Evolutionary conservation across 2,329 filamentous ascomycete genomes (phyloP).

Genomic region (Verticillium nonalfalfae): DNA sequence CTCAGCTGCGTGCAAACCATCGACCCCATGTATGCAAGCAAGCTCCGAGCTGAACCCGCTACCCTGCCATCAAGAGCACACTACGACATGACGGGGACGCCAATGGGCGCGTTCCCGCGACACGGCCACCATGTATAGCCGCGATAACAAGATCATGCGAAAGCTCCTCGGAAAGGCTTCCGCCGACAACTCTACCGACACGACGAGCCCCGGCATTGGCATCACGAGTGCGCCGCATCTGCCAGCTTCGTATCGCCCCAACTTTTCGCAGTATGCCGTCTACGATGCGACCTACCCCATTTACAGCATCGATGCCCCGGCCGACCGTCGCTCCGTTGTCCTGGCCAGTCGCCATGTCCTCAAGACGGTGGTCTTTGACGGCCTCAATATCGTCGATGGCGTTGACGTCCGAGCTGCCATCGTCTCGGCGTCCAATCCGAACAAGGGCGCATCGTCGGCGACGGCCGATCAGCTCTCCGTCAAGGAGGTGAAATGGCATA

Average conservation of each 20-base stretch:
- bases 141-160: constrained; percentile 51
- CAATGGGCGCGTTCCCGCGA: constrained; percentile 25
- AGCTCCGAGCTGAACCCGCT: no score
- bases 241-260: constrained; percentile 39
- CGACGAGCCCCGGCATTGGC: constrained; percentile 33
- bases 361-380: constrained; percentile 52
- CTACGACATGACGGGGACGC: constrained; percentile 1
- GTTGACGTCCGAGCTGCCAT: constrained; percentile 53
- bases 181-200: constrained; percentile 37
- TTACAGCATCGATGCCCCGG: constrained; percentile 50
- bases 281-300: constrained; percentile 48
- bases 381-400: constrained; percentile 45
- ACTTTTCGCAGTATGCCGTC: constrained; percentile 48
- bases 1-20: background rate
- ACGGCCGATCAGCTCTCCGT: constrained; percentile 54
- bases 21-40: background rate
- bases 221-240: constrained; percentile 37
- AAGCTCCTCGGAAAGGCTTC: constrained; percentile 51
- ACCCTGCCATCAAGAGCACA: background rate
- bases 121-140: constrained; percentile 40
- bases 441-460: constrained; percentile 23
- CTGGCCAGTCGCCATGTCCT: constrained; percentile 55
- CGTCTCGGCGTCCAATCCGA: constrained; percentile 34
- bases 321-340: constrained; percentile 49
- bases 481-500: constrained; percentile 54